Evolutionary conservation across 352 stramenopile genomes (phyloP).

Genomic region (Blastocystis hominis): DNA sequence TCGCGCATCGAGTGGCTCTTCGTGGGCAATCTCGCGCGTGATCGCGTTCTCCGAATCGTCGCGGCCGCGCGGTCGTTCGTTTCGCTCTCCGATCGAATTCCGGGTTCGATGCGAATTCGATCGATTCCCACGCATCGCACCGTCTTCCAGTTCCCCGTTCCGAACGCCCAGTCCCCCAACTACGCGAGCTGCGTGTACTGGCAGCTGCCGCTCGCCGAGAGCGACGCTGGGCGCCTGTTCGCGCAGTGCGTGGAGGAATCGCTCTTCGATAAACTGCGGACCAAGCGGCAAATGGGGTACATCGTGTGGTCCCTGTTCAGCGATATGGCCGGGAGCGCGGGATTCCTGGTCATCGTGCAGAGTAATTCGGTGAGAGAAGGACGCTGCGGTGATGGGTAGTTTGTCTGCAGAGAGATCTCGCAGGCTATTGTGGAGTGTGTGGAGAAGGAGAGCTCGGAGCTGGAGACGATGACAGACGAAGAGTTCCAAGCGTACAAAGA

Average conservation of each 20-base stretch:
- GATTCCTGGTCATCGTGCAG: slow-evolving; percentile 32
- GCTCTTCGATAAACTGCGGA: slow-evolving; percentile 11
- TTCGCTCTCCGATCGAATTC: not conserved
- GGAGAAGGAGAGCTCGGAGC: not conserved
- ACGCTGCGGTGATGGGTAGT: not conserved
- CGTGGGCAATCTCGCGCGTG: not conserved
- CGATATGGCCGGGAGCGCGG: not conserved
- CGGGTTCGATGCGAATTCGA: not conserved
- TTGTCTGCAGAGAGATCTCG: slow-evolving; percentile 1
- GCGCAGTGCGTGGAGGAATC: not conserved
- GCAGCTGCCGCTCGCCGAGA: not conserved
- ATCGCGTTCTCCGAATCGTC: not conserved
- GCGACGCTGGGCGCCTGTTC: not conserved
- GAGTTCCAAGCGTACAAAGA: slow-evolving; percentile 1
- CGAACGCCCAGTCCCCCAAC: slow-evolving; percentile 5
- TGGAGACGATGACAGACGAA: not conserved
- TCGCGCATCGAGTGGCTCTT: slow-evolving; percentile 22
- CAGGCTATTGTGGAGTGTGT: slow-evolving; percentile 13
- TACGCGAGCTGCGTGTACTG: not conserved
- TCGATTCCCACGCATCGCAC: not conserved
- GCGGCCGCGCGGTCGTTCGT: not conserved
- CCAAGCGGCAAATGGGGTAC: slow-evolving; percentile 24
- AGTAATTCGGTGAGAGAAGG: not conserved
- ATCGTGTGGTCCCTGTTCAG: slow-evolving; percentile 39
- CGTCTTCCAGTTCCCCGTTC: not conserved